These are phyloP conservation scores for Skeletonema costatum DNA, from an alignment of 108 stramenopile species.

Conservation along the genomic window DNA sequence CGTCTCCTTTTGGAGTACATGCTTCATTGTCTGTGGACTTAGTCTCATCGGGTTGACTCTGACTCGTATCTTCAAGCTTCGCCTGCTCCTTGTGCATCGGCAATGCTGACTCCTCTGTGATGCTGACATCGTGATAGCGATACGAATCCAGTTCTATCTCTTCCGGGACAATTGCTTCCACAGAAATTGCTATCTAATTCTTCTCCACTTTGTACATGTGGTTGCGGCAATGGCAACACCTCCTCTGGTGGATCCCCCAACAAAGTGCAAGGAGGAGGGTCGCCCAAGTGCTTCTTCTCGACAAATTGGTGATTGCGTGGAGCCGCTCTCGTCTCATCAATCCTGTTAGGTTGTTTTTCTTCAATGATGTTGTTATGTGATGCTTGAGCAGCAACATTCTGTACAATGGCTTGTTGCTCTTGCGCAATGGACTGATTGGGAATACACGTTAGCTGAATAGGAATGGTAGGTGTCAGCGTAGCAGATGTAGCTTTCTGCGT, in stretches of 20 bases:
- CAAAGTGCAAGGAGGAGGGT: slow-evolving; percentile 14
- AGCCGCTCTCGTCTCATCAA: not conserved
- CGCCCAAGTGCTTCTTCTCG: not conserved
- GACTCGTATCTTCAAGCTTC: not conserved
- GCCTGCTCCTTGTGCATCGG: not conserved
- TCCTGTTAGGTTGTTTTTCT: not conserved
- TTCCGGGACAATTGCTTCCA: not conserved
- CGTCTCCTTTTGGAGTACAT: not conserved
- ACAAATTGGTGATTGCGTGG: not conserved
- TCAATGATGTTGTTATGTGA: not conserved
- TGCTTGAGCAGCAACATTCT: too few species aligned
- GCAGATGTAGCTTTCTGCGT: not conserved
- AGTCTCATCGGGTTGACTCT: not conserved
- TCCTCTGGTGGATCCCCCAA: slow-evolving; percentile 13
- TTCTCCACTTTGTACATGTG: not conserved
- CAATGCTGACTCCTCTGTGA: not conserved
- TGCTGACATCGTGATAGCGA: not conserved
- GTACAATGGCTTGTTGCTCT: too few species aligned
- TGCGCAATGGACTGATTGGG: too few species aligned
- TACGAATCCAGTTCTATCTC: not conserved
- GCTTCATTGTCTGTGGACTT: not conserved
- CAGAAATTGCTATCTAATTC: not conserved
- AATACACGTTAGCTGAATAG: too few species aligned
- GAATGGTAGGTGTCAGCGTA: not conserved
- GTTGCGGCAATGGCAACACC: not conserved